Percentiles rank a stretch among this genome's conserved stretches.
Conservation (phyloP, 495 filamentous ascomycete genomes). For the Baudoinia panamericana region DNA sequence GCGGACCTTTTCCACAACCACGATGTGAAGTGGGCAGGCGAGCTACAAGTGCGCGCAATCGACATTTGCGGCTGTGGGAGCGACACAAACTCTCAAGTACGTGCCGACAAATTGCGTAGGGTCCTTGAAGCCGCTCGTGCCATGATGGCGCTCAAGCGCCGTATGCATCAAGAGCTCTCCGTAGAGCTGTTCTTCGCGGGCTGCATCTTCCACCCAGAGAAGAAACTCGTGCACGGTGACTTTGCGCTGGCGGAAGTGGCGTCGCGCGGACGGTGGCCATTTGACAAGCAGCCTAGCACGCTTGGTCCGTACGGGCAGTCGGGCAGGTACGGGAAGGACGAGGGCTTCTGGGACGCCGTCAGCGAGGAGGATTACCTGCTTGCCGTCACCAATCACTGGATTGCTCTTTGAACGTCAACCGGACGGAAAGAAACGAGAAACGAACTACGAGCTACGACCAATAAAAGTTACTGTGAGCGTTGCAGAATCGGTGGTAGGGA, state of each 20-base stretch:
- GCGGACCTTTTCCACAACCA: slow-evolving; percentile 34
- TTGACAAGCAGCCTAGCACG: slow-evolving; percentile 23
- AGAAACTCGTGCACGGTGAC: slow-evolving; percentile 36
- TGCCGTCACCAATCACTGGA: slow-evolving; percentile 28
- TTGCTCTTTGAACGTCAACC: slow-evolving; percentile 20
- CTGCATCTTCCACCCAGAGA: slow-evolving; percentile 37
- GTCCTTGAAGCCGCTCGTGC: slow-evolving; percentile 32
- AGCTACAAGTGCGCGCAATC: slow-evolving; percentile 37
- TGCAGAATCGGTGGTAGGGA: too few species aligned
- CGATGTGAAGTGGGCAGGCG: slow-evolving; percentile 35
- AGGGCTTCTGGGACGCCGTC: slow-evolving; percentile 29
- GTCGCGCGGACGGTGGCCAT: slow-evolving; percentile 32
- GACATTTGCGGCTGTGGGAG: slow-evolving; percentile 31
- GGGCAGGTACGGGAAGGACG: slow-evolving; percentile 39
- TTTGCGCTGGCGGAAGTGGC: slow-evolving; percentile 31
- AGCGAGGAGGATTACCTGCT: slow-evolving; percentile 34
- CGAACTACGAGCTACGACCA: too few species aligned
- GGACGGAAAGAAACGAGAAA: too few species aligned
- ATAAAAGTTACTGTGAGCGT: too few species aligned
- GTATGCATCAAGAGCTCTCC: slow-evolving; percentile 22
- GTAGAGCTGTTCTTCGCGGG: slow-evolving; percentile 38
- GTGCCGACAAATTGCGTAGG: slow-evolving; percentile 21
- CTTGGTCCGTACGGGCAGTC: slow-evolving; percentile 43
- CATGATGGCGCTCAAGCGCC: slow-evolving; percentile 26
- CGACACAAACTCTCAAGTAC: not conserved